Conservation (phyloP, 2,329 filamentous ascomycete genomes). For the Periconia macrospinosa region DNA sequence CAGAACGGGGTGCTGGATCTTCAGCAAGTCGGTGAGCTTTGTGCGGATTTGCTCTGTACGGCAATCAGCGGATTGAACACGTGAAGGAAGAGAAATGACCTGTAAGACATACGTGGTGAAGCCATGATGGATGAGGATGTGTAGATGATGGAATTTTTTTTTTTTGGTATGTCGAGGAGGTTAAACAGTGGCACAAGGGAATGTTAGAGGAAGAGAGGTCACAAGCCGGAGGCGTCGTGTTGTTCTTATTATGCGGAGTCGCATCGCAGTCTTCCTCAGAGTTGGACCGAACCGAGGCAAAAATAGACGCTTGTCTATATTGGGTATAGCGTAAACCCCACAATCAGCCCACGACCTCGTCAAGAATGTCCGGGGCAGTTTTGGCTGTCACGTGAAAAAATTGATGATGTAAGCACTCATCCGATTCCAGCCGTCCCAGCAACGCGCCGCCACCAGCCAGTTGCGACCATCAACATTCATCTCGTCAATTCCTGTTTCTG, state of each 20-base stretch:
- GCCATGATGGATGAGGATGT: constrained; percentile 59
- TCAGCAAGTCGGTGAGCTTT: constrained; percentile 89
- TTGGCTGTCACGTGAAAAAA: neutral
- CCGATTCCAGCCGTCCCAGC: no score
- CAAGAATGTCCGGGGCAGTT: neutral
- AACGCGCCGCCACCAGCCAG: neutral
- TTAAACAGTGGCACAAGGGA: neutral
- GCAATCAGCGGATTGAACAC: constrained; percentile 25
- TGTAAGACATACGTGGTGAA: constrained; percentile 69
- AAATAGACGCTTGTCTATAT: neutral
- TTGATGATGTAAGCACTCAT: no score
- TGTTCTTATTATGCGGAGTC: constrained; percentile 6
- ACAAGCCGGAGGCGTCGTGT: neutral
- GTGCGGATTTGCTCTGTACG: constrained; percentile 82
- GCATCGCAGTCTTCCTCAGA: constrained; percentile 10
- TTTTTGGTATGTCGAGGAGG: constrained; percentile 2
- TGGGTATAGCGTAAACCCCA: constrained; percentile 3
- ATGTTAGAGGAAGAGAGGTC: neutral
- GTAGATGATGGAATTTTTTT: constrained; percentile 2
- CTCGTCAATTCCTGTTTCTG: neutral
- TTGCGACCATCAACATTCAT: neutral
- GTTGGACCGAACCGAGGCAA: constrained; percentile 29
- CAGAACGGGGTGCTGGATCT: constrained; percentile 95
- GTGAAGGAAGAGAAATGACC: constrained; percentile 10
- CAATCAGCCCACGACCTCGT: no score